Evolutionary conservation across 1,284 basidiomycete genomes (phyloP).

Genomic region (Veloboletus limbatus): DNA sequence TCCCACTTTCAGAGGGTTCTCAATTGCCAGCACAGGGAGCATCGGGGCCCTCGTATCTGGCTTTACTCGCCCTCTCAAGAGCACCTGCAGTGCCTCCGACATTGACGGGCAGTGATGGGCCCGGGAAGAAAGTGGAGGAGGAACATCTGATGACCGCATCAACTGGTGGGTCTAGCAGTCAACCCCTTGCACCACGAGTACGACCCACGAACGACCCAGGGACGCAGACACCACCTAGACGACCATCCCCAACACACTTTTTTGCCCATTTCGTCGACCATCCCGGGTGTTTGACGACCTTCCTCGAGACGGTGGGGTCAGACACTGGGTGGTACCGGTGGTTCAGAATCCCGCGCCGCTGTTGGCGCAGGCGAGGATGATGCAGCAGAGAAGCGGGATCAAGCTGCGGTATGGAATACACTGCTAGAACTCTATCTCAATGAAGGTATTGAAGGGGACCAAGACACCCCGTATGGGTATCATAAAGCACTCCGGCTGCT

Average conservation of each 20-base stretch:
- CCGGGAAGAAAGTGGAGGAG: conserved; percentile 27
- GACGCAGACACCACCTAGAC: conserved; percentile 38
- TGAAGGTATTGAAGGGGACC: conserved; percentile 19
- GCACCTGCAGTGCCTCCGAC: conserved; percentile 41
- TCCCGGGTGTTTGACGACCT: conserved; percentile 77
- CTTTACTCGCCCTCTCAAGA: conserved; percentile 74
- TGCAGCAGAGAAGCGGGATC: conserved; percentile 64
- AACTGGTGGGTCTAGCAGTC: conserved; percentile 14
- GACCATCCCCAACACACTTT: conserved; percentile 82
- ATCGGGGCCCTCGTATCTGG: conserved; percentile 63
- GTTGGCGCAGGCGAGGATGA: conserved; percentile 39
- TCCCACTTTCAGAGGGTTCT: conserved; percentile 29
- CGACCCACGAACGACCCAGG: conserved; percentile 20
- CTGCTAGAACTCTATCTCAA: conserved; percentile 88
- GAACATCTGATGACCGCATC: conserved; percentile 18
- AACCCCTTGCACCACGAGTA: conserved; percentile 7
- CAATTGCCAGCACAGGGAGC: conserved; percentile 28
- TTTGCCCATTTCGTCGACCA: conserved; percentile 96
- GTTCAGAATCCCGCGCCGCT: conserved; percentile 10
- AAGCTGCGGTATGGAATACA: conserved; percentile 93
- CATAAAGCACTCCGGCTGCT: conserved; percentile 72
- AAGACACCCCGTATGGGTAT: conserved; percentile 9
- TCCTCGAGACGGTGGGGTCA: conserved; percentile 91
- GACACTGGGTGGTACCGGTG: conserved; percentile 46
- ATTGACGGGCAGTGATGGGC: conserved; percentile 36